Base-by-base conservation (phyloP, 2,329 filamentous ascomycete genomes). In the Claviceps sorghi region DNA sequence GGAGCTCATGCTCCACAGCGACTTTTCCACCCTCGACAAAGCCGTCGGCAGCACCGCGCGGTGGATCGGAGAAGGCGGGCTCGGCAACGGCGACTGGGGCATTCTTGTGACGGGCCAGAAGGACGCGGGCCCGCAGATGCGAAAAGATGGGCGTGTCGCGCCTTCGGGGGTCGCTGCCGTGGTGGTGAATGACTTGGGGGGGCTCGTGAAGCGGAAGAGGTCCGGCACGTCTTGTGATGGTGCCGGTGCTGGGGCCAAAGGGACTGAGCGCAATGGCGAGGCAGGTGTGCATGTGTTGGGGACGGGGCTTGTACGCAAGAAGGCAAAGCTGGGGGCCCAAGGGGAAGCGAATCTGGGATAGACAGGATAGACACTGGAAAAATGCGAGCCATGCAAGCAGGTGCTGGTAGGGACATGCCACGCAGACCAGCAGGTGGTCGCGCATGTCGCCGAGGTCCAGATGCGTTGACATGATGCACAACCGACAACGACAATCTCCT, bases 1-100 rank as follows among this genome's bases (percentile, higher is more conserved):
- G 21, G 85, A 88, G 58, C 68, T 88, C 10, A 71, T 93, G 0
- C 73, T 90, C 5, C 79, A 84, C 53, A 76, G 89, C 0, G 85
- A 89, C 64, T 93, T 93, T 65, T 74, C 79, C 1, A 83, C 76
- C 9, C 65, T 81, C 3, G 76, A 78, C 11, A 77, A 83, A 48
- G 82, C 84, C 0, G 70, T 69, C 1, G 72, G 73, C 34, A 88
- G 84, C 60, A 87, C 86, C 2, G 69, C 67, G 50, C 78, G 84
- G 51, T 93, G 86, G 86, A 73, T 82, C 44, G 74, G 74, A 15
- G 85, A 91, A 60, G 79, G 84, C 1, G 77, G 76, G 17, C 69
- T 73, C 53, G 74, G 75, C 0, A 65, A 70, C 1, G 59, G 70
- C 1, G 59, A 64, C 21, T 83, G 79, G 79, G 76, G 77, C 0